A percentile compares a stretch with the other conserved stretches of the same genome.
These are phyloP conservation scores for Schizophyllum commune DNA, from an alignment of 1,284 basidiomycete species.

Conservation along the genomic window DNA sequence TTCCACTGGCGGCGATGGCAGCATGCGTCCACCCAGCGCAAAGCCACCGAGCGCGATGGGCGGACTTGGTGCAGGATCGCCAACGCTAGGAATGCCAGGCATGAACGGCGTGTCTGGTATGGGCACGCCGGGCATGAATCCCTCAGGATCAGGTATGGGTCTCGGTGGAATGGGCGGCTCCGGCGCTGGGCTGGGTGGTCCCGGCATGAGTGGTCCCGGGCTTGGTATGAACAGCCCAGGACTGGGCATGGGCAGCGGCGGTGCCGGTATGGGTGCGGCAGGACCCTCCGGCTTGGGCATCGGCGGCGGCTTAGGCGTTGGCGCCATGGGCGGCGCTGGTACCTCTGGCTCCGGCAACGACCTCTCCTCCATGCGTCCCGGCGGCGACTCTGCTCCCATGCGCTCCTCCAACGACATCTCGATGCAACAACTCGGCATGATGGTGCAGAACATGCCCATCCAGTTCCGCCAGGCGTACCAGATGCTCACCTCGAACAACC, in stretches of 20 bases:
- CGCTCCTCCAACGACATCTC: not conserved
- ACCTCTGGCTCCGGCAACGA: slow-evolving; percentile 11
- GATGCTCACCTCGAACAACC: slow-evolving; percentile 37
- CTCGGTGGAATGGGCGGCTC: slow-evolving; percentile 8
- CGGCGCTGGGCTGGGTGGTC: not conserved
- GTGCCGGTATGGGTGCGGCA: not conserved
- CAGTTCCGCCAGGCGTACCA: slow-evolving; percentile 36
- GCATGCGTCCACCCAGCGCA: slow-evolving; percentile 1
- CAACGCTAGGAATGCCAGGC: slow-evolving; percentile 28
- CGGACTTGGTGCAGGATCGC: slow-evolving; percentile 12
- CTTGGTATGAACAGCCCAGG: slow-evolving; percentile 1
- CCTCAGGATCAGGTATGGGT: slow-evolving; percentile 11
- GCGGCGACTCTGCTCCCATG: not conserved
- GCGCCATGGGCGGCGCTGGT: slow-evolving; percentile 17
- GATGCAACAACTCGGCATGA: slow-evolving; percentile 3
- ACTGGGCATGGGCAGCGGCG: slow-evolving; percentile 4
- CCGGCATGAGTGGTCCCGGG: not conserved
- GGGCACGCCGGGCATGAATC: slow-evolving; percentile 26
- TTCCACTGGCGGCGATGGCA: not conserved
- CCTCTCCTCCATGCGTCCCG: not conserved
- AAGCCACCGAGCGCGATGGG: slow-evolving; percentile 13
- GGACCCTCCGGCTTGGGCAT: not conserved
- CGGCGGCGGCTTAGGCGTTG: slow-evolving; percentile 12
- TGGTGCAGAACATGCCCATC: slow-evolving; percentile 20
- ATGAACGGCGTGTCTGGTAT: slow-evolving; percentile 38